Evolutionary conservation across 495 filamentous ascomycete genomes (phyloP), one percentile per base, ranked within the genome.

Genomic region (Xylaria grammica): DNA sequence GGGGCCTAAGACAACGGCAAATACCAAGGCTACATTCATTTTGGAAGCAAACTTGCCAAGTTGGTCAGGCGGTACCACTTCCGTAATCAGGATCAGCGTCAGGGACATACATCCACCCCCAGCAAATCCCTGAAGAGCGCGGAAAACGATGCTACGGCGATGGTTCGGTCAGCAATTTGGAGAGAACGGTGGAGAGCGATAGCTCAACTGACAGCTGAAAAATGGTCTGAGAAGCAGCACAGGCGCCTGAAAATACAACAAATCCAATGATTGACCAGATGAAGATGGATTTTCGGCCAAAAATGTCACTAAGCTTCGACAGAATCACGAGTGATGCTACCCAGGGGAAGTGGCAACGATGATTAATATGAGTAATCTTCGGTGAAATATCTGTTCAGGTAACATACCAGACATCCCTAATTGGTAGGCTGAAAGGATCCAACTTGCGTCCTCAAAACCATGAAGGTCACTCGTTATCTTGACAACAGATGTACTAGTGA

Each of bases 261-360:
- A 87, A 80, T 30, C 86, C 66, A 24, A 76, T 67, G 9, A 86
- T 71, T 30, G 79, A 68, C 1, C 76, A 66, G 0, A 84, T 53
- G n/a, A 83, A 66, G 7, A 80, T 62, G 10, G 70, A 51, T 59
- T 85, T 85, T 17, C 78, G 69, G 0, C 84, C 84, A 10, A 84
- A 66, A 17, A 85, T 81, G 65, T 85, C 79, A 55, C 81, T 83
- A 7, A 83, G 61, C 60, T 82, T 84, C 3, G 84, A 76, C 65
- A 78, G 83, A 51, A 86, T 80, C 42, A 84, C 73, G 52, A 85
- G n/a, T n/a, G n/a, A n/a, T n/a, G n/a, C n/a, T n/a, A n/a, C n/a
- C n/a, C n/a, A n/a, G n/a, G n/a, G n/a, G n/a, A n/a, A n/a, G n/a
- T n/a, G n/a, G n/a, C n/a, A n/a, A n/a, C n/a, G n/a, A n/a, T n/a